Conservation (phyloP, 1,139 yeast species). For the Debaryomycetaceae sp. region DNA sequence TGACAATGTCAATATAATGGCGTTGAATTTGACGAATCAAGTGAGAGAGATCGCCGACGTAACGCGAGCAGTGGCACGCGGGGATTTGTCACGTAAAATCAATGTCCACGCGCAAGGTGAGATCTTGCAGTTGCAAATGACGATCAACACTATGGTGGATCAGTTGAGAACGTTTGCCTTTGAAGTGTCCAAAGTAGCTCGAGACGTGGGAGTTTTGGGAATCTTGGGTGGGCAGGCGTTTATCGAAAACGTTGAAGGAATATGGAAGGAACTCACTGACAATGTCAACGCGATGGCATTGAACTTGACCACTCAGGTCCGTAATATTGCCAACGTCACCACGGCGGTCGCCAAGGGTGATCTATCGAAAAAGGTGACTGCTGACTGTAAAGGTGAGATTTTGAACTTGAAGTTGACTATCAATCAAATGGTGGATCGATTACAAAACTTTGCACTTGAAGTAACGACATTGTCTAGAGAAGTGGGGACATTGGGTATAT, state of each 20-base stretch:
- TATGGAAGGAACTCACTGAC: slow-evolving; percentile 86
- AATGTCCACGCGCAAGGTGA: slow-evolving; percentile 86
- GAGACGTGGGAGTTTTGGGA: slow-evolving; percentile 89
- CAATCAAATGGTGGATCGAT: slow-evolving; percentile 82
- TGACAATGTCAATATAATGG: slow-evolving; percentile 85
- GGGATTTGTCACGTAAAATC: slow-evolving; percentile 72
- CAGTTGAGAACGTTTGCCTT: slow-evolving; percentile 83
- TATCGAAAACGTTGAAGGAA: slow-evolving; percentile 80
- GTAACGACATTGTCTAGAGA: slow-evolving; percentile 84
- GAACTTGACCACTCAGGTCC: slow-evolving; percentile 79
- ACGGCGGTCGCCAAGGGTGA: slow-evolving; percentile 94
- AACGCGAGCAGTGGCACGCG: slow-evolving; percentile 78
- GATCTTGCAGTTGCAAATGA: slow-evolving; percentile 70
- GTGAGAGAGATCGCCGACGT: slow-evolving; percentile 85
- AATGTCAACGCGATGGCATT: slow-evolving; percentile 90
- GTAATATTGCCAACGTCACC: slow-evolving; percentile 87
- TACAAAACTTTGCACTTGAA: slow-evolving; percentile 84
- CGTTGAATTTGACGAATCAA: slow-evolving; percentile 77
- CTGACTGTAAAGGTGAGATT: slow-evolving; percentile 86
- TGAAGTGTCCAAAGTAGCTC: slow-evolving; percentile 82
- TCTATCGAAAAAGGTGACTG: slow-evolving; percentile 78
- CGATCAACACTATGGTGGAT: slow-evolving; percentile 84
- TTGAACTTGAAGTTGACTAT: slow-evolving; percentile 76
- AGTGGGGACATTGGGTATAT: slow-evolving; percentile 84
- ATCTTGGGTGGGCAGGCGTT: slow-evolving; percentile 85